Evolutionary conservation across 495 filamentous ascomycete species (phyloP), one percentile per base, ranked within the genome.

Genomic region (Hypoxylon perforatum): DNA sequence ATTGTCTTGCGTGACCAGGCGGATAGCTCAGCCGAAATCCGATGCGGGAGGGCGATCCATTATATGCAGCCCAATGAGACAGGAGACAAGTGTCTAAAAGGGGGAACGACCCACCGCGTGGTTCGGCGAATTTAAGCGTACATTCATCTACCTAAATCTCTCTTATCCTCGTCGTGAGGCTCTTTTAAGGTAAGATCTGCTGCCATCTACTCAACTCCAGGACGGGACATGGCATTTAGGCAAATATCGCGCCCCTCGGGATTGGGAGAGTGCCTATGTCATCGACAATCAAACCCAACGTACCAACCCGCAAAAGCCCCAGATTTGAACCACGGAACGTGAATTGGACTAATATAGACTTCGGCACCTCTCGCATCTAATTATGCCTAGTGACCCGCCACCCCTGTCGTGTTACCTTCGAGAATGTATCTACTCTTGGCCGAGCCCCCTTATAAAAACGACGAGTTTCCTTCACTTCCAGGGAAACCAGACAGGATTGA

Each of bases 161-260:
- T 48, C 28, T 39, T 7, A 28, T 57, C 51, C 51, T 54, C 25
- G 60, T 55, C 17, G 22, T 46, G 49, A 41, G 19, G 41, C 57
- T 41, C 33, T 36, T 64, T 69, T 10, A 7, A 61, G 66, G 35
- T 38, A 64, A 57, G 60, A 69, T 69, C 66, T 38, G 25, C 66
- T 30, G 28, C 52, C 4, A 22, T 61, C 22, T 61, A 52, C 28
- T 57, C 0, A 48, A 42, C 21, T 33, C 56, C 15, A 57, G 41
- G 61, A 57, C 54, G 46, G 66, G 44, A 48, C 36, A 50, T 53
- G 46, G 19, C 52, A 61, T 69, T 69, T 69, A 69, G 66, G 60
- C 66, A 69, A 28, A 69, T 69, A 64, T 25, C 8, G 8, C 46
- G 25, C 28, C 21, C 61, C 12, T 18, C 15, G 18, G 41, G 28